Evolutionary conservation across 768 basidiomycete genomes (phyloP), one percentile per base, ranked within the genome.

Genomic region (Lactifluus subvellereus): DNA sequence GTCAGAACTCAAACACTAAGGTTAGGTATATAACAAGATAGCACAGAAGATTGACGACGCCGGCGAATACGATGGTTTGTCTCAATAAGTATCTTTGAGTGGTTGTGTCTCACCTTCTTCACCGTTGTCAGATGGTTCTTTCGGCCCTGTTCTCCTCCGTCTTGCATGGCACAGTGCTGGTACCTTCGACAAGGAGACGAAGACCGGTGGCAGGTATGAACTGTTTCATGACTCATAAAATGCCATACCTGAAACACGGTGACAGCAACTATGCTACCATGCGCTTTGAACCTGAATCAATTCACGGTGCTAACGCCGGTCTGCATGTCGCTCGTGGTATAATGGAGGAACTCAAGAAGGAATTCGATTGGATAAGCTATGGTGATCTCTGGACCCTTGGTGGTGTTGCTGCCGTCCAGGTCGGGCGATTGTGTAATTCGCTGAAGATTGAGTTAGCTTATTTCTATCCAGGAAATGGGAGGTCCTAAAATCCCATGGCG

Each of bases 321-420:
- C 79, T 96, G 59, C 75, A 88, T 64, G 72, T 93, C 59, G 95
- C 93, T 45, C 90, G 96, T 61, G 79, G 74, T 6, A 74, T 91
- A 62, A 87, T 98, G 84, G 91, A 97, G 71, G 82, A 88, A 60
- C 74, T 98, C 72, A 95, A 98, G 79, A 71, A 85, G 57, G 84
- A 96, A 69, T 92, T 89, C 79, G 82, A 86, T 0, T 95, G 94
- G 93, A 97, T 98, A 68, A 89, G 84, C 61, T 98, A 97, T 73
- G 95, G 94, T 66, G 95, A 98, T 73, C 79, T 97, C 60, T 97
- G 95, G 94, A 99, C 96, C 30, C 87, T 99, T 43, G 96, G 79
- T 58, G 96, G 96, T 71, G 95, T 98, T 61, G 84, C 83, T 67
- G 94, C 95, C 58, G 77, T 98, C 55, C 89, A 91, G 79, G 81